Percentiles rank a stretch among this genome's conserved stretches.
phyloP scores from a whole-genome alignment of 495 filamentous ascomycete species.

The Xylaria nigripes region DNA sequence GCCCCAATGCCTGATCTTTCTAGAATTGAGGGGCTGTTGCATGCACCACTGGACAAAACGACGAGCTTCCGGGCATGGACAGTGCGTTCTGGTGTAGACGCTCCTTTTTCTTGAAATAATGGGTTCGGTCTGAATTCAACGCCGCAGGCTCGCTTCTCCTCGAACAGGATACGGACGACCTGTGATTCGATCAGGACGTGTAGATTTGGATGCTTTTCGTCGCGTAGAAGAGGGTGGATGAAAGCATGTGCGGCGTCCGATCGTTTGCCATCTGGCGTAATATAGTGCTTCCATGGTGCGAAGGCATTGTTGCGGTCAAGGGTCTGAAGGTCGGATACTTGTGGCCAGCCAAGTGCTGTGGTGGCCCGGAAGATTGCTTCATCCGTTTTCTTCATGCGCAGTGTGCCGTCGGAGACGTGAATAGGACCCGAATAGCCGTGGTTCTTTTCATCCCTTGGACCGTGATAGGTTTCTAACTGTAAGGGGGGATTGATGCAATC shows the following conservation, averaged over 20 bases:
- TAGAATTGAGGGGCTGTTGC: slow-evolving; percentile 49
- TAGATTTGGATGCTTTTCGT: slow-evolving; percentile 38
- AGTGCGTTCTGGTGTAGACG: slow-evolving; percentile 14
- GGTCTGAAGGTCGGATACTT: slow-evolving; percentile 17
- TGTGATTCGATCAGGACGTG: slow-evolving; percentile 44
- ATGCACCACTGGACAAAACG: slow-evolving; percentile 49
- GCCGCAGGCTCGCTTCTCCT: slow-evolving; percentile 30
- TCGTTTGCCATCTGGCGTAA: slow-evolving; percentile 20
- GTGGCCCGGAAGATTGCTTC: slow-evolving; percentile 35
- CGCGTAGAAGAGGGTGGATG: slow-evolving; percentile 35
- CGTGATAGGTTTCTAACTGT: slow-evolving; percentile 44
- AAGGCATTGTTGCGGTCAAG: slow-evolving; percentile 17
- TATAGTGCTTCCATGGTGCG: slow-evolving; percentile 14
- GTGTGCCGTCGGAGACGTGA: slow-evolving; percentile 36
- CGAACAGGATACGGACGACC: slow-evolving; percentile 41
- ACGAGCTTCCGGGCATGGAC: slow-evolving; percentile 44
- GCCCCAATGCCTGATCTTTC: slow-evolving; percentile 56
- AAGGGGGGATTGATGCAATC: not conserved
- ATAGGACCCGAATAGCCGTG: slow-evolving; percentile 47
- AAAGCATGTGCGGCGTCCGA: slow-evolving; percentile 26
- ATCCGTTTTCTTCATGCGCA: slow-evolving; percentile 20
- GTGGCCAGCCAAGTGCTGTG: not conserved
- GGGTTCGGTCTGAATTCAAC: slow-evolving; percentile 36
- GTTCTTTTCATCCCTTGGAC: slow-evolving; percentile 23
- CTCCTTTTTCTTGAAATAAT: slow-evolving; percentile 1